Conservation (phyloP, 1,284 basidiomycete genomes). For the Ustilago bromivora region DNA sequence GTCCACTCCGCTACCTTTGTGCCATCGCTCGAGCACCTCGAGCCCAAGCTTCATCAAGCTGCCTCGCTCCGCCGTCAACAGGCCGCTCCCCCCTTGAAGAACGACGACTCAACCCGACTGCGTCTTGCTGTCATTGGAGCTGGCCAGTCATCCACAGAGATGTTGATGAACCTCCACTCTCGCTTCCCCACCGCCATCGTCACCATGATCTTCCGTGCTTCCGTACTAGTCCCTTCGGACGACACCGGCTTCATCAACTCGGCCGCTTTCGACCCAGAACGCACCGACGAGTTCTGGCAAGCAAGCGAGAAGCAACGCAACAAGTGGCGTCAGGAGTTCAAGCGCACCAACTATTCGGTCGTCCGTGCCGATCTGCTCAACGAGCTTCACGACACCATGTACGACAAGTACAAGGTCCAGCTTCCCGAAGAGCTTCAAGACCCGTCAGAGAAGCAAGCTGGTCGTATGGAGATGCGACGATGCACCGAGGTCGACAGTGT, state of each 20-base stretch:
- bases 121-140: constrained; percentile 66
- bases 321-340: constrained; percentile 64
- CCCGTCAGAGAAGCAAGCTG: constrained; percentile 43
- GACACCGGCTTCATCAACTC: constrained; percentile 68
- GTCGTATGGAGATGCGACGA: constrained; percentile 46
- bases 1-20: constrained; percentile 65
- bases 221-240: constrained; percentile 66
- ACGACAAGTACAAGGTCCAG: constrained; percentile 60
- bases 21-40: constrained; percentile 56
- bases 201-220: constrained; percentile 65
- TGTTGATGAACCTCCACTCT: constrained; percentile 62
- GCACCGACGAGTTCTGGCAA: constrained; percentile 67
- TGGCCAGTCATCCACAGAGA: constrained; percentile 67
- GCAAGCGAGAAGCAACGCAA: constrained; percentile 52
- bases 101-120: constrained; percentile 40
- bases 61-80: constrained; percentile 25
- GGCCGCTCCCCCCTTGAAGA: not conserved
- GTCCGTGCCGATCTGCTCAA: constrained; percentile 63
- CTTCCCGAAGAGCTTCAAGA: constrained; percentile 61
- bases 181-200: constrained; percentile 65
- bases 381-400: constrained; percentile 61
- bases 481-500: constrained; percentile 47
- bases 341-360: constrained; percentile 68
- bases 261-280: constrained; percentile 66
- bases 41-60: constrained; percentile 43